Percentiles rank a stretch among this genome's conserved stretches.
phyloP scores from a whole-genome alignment of 257 asterid species.

The Gardenia jasminoides region DNA sequence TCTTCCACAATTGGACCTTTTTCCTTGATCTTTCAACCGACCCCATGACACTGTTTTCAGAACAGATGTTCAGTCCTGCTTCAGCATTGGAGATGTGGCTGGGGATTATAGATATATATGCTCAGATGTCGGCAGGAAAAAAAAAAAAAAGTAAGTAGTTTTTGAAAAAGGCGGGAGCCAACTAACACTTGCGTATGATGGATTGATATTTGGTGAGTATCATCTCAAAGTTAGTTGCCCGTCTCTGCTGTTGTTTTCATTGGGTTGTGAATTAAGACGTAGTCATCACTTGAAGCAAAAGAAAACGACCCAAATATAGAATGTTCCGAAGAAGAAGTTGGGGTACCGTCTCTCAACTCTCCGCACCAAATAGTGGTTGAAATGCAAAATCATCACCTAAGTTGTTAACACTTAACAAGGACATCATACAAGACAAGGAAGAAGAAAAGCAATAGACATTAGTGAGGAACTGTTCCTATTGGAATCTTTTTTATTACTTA shows the following conservation, averaged over 20 bases:
- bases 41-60: slow-evolving; percentile 37
- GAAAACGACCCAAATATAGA: slow-evolving; percentile 23
- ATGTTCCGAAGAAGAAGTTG: background rate
- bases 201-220: slow-evolving; percentile 31
- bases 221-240: slow-evolving; percentile 27
- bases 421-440: background rate
- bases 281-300: slow-evolving; percentile 57
- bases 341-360: slow-evolving; percentile 23
- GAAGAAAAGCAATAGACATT: background rate
- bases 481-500: background rate
- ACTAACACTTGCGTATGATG: slow-evolving; percentile 16
- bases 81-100: background rate
- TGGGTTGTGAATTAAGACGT: slow-evolving; percentile 3
- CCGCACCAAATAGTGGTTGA: slow-evolving; percentile 71
- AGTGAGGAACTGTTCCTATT: slow-evolving; percentile 3
- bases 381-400: slow-evolving; percentile 65
- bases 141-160: background rate
- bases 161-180: slow-evolving; percentile 31
- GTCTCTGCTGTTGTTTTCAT: slow-evolving; percentile 22
- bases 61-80: background rate
- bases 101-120: slow-evolving; percentile 4
- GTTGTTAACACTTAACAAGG: slow-evolving; percentile 14
- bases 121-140: background rate
- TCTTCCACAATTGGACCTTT: slow-evolving; percentile 68
- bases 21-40: slow-evolving; percentile 78